A percentile compares a stretch with the other conserved stretches of the same genome.
Conservation (phyloP, 2,329 filamentous ascomycete species). For the Ceratocystis alfenasii region DNA sequence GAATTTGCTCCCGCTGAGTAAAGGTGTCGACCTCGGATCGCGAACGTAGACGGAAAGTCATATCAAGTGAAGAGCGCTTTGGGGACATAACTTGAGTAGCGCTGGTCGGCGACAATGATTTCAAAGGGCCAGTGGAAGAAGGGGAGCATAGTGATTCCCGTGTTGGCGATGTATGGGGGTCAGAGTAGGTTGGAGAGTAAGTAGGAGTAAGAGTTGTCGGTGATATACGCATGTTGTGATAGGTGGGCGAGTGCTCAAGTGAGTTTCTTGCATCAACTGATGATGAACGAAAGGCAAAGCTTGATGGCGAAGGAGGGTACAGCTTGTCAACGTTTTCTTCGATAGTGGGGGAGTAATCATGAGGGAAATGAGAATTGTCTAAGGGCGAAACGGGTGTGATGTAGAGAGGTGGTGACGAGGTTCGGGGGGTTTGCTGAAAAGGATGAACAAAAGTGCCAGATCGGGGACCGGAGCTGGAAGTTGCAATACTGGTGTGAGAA, state of each 20-base stretch:
- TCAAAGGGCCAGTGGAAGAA: conserved; percentile 28
- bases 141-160: conserved; percentile 25
- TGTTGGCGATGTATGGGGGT: conserved; percentile 30
- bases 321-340: conserved; percentile 41
- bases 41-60: conserved; percentile 46
- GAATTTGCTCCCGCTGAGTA: conserved; percentile 45
- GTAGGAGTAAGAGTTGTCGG: conserved; percentile 33
- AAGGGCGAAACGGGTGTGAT: conserved; percentile 1
- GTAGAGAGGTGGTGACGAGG: conserved; percentile 42
- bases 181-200: conserved; percentile 33
- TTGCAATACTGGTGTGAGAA: conserved; percentile 41
- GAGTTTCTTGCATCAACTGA: conserved; percentile 16
- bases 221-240: conserved; percentile 29
- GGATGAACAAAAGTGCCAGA: conserved; percentile 46
- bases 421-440: conserved; percentile 51
- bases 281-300: conserved; percentile 14
- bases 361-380: conserved; percentile 28
- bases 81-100: conserved; percentile 38
- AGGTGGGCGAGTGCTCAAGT: conserved; percentile 22
- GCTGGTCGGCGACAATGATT: conserved; percentile 27
- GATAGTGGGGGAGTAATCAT: conserved; percentile 46
- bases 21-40: conserved; percentile 48
- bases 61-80: conserved; percentile 47
- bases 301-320: conserved; percentile 16
- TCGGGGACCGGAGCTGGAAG: conserved; percentile 29